Percentiles rank a stretch among this genome's conserved stretches.
These are phyloP conservation scores for Castanea crenata DNA, from an alignment of 306 rosid genomes.

Conservation along the genomic window DNA sequence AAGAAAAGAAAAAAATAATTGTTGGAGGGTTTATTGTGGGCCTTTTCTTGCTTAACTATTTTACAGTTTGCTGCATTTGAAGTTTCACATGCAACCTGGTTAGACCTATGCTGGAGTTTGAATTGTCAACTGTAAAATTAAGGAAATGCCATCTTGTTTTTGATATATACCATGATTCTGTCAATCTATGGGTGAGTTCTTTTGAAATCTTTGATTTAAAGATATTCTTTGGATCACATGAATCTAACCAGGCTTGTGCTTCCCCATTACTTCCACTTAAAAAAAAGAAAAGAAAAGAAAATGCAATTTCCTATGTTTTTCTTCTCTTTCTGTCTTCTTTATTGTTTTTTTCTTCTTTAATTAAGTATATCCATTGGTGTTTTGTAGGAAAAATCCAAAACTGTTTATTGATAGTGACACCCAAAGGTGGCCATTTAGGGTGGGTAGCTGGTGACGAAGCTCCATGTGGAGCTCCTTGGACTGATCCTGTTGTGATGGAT, in stretches of 20 bases:
- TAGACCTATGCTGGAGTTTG: neutral
- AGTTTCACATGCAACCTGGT: neutral
- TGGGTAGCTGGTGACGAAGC: slow-evolving; percentile 92
- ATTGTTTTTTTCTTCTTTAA: neutral
- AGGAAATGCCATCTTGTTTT: neutral
- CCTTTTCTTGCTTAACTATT: neutral
- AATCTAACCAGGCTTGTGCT: neutral
- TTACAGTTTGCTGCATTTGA: neutral
- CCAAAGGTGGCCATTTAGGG: slow-evolving; percentile 93
- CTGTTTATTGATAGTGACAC: slow-evolving; percentile 84
- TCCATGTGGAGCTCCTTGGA: slow-evolving; percentile 89
- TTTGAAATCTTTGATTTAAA: neutral
- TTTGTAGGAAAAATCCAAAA: slow-evolving; percentile 75
- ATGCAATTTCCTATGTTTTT: neutral
- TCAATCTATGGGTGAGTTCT: neutral
- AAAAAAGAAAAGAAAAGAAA: neutral
- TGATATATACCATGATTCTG: neutral
- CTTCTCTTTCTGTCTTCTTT: neutral
- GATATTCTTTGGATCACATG: neutral
- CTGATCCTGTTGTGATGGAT: slow-evolving; percentile 77
- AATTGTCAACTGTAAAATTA: neutral
- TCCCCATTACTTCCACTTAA: neutral
- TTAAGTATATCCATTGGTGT: slow-evolving; percentile 14
- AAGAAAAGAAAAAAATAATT: neutral
- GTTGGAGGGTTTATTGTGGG: neutral